A percentile compares a stretch with the other conserved stretches of the same genome.
These are phyloP conservation scores for Chaetomium globosum DNA, from an alignment of 2,329 filamentous ascomycete genomes.

Conservation along the genomic window DNA sequence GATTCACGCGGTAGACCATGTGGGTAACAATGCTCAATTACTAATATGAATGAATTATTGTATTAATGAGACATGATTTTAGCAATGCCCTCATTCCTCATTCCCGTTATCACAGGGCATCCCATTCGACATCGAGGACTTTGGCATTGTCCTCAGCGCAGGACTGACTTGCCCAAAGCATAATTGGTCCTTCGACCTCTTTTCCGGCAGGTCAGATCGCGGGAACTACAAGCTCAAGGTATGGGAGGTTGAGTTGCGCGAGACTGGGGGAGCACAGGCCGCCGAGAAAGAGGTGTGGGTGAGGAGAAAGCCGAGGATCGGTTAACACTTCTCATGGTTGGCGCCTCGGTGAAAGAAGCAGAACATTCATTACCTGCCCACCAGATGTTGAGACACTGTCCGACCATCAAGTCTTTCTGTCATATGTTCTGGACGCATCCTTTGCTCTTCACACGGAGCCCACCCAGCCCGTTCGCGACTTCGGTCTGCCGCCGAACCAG, in stretches of 20 bases:
- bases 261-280: constrained; percentile 2
- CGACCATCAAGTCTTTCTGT: not conserved
- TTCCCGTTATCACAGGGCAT: constrained; percentile 66
- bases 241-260: constrained; percentile 65
- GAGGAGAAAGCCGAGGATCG: constrained; percentile 47
- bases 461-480: not conserved
- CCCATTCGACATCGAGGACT: constrained; percentile 73
- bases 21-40: constrained; percentile 43
- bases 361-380: no score
- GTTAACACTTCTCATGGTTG: constrained; percentile 23
- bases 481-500: not conserved
- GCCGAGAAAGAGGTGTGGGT: constrained; percentile 49
- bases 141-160: constrained; percentile 63
- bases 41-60: not conserved
- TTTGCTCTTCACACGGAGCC: not conserved
- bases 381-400: not conserved
- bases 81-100: constrained; percentile 69
- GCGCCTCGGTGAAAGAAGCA: no score
- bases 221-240: constrained; percentile 63
- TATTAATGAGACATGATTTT: constrained; percentile 3
- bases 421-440: constrained; percentile 1
- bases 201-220: constrained; percentile 63
- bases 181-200: constrained; percentile 71
- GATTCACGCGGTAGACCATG: constrained; percentile 70
- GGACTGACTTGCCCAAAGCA: constrained; percentile 70